A percentile compares a stretch with the other conserved stretches of the same genome.
Evolutionary conservation across 176 grass and related monocot species (phyloP).

Genomic region (Metroxylon sagu): DNA sequence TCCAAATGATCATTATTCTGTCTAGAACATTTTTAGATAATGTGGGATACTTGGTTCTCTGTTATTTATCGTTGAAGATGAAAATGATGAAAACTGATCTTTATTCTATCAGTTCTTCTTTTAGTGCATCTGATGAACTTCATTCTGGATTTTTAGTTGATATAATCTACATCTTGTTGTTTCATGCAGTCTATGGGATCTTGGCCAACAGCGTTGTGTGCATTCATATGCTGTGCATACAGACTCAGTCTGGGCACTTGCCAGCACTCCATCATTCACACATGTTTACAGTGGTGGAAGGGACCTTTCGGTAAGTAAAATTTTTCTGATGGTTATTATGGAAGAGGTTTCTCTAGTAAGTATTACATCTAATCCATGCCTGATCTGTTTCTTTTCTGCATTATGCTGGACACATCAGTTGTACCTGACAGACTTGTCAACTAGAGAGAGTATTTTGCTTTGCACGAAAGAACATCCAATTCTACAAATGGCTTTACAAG

Average conservation of each 20-base stretch:
- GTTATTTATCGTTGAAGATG: no score
- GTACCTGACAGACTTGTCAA: constrained; percentile 77
- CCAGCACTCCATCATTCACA: constrained; percentile 60
- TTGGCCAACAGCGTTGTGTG: constrained; percentile 92
- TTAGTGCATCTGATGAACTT: background rate
- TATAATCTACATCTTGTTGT: constrained; percentile 9
- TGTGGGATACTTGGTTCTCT: no score
- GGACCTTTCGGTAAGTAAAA: constrained; percentile 79
- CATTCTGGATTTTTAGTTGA: background rate
- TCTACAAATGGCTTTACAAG: constrained; percentile 81
- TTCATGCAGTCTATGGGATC: constrained; percentile 79
- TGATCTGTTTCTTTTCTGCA: constrained; percentile 12
- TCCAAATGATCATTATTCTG: no score
- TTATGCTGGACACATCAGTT: constrained; percentile 39
- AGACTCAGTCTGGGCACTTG: constrained; percentile 93
- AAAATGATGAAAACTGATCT: no score
- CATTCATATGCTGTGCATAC: constrained; percentile 99
- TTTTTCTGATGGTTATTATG: no score
- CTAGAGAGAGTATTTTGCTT: constrained; percentile 83
- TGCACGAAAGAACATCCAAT: constrained; percentile 75
- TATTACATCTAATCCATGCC: constrained; percentile 4
- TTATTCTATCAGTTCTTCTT: no score
- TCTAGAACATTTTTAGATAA: no score
- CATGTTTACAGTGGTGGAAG: constrained; percentile 99
- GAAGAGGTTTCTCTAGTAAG: no score